Conservation (phyloP, 805 yeast genomes). For the Metschnikowia henanensis region DNA sequence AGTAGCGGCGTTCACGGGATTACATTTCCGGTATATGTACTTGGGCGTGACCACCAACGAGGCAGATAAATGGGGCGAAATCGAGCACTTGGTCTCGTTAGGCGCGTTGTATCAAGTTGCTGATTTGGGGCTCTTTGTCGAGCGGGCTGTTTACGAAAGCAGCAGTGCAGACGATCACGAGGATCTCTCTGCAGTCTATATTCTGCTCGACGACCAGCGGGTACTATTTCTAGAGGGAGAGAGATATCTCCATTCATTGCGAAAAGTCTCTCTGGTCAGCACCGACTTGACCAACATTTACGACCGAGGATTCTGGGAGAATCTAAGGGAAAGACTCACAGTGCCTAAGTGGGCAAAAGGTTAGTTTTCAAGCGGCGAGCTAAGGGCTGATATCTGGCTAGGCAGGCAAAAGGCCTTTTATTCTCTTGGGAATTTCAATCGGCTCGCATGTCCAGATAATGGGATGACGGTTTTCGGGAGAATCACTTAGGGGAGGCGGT, state of each 20-base stretch:
- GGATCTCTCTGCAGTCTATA: slow-evolving; percentile 23
- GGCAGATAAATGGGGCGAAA: slow-evolving; percentile 65
- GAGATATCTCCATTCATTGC: slow-evolving; percentile 12
- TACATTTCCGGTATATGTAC: slow-evolving; percentile 43
- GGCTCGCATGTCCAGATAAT: too few relatives aligned
- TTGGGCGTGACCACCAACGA: slow-evolving; percentile 80
- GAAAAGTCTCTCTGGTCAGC: slow-evolving; percentile 25
- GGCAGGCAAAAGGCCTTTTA: too few relatives aligned
- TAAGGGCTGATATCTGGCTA: too few relatives aligned
- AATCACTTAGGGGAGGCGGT: too few relatives aligned
- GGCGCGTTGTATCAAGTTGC: slow-evolving; percentile 15
- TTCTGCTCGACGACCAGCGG: slow-evolving; percentile 28
- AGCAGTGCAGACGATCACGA: slow-evolving; percentile 2
- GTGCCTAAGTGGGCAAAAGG: too few relatives aligned
- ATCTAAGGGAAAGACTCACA: slow-evolving; percentile 25
- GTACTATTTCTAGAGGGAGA: slow-evolving; percentile 21
- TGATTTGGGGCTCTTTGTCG: slow-evolving; percentile 21
- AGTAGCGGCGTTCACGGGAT: slow-evolving; percentile 39
- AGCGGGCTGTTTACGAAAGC: slow-evolving; percentile 16
- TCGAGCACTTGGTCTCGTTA: slow-evolving; percentile 35
- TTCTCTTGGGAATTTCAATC: too few relatives aligned
- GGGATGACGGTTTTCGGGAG: too few relatives aligned
- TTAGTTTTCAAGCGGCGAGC: too few relatives aligned
- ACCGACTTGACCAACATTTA: slow-evolving; percentile 43
- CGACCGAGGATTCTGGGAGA: slow-evolving; percentile 48